Base-by-base conservation (phyloP, 106 monocot species). In the Xerophyta viscosa region DNA sequence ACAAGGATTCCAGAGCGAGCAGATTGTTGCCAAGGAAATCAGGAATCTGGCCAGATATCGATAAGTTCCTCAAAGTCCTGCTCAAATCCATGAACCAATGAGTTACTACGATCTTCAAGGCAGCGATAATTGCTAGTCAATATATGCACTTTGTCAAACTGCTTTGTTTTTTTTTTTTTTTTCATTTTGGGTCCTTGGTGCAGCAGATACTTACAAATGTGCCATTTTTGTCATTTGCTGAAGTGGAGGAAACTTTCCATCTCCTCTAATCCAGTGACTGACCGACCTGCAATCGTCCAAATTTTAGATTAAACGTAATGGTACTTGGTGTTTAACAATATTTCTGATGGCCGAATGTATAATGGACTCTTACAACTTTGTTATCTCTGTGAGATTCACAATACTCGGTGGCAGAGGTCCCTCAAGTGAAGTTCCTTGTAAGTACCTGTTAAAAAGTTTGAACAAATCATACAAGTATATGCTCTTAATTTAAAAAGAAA, bases 11-110 rank as follows among this genome's bases (percentile, higher is more conserved):
- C n/a, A 84, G 67, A 0, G 36, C 42, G 0, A 28, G 2, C 71
- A 78, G 64, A 1, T 25, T 5, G 15, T n/a, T n/a, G n/a, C 71
- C 78, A 33, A 84, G 63, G 51, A 36, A 84, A 30, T 56, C 42
- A 13, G 84, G 84, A 14, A 84, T 56, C 46, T 55, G 0, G 0
- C 75, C 78, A 39, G 67, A 60, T 33, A 84, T 46, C 5, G 74
- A 75, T 31, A 78, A 61, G 61, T 84, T 84, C 25, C 84, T 52
- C 50, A 84, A 55, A 41, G 58, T 42, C 83, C 83, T 84, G 62
- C 31, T 62, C 46, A n/a, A 42, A 20, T 12, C 26, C 21, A 8
- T 0, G 19, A n/a, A n/a, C n/a, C n/a, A n/a, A n/a, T n/a, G n/a
- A n/a, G n/a, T n/a, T n/a, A n/a, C n/a, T n/a, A n/a, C n/a, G n/a